phyloP scores from a whole-genome alignment of 257 asterid genomes.

The Solanum acaule region DNA sequence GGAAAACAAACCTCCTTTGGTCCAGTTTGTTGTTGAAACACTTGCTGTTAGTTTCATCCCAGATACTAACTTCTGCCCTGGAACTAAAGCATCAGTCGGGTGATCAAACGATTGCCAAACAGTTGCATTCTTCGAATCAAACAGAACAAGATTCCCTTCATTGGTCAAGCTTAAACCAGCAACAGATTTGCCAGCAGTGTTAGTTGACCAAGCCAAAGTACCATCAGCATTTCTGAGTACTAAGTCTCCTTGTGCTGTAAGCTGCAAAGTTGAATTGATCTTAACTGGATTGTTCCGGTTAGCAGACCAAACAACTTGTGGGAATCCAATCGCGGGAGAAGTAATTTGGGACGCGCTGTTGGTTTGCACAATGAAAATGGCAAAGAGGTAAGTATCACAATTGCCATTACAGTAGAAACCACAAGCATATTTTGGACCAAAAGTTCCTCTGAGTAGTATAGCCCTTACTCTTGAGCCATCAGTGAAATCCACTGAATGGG shows the following conservation, averaged over 20 bases:
- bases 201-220: conserved; percentile 11
- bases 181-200: conserved; percentile 1
- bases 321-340: neutral
- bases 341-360: neutral
- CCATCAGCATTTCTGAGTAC: conserved; percentile 8
- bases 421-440: conserved; percentile 1
- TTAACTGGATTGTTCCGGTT: conserved; percentile 9
- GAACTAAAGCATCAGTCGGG: conserved; percentile 12
- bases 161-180: conserved; percentile 2
- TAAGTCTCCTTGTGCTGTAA: conserved; percentile 9
- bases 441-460: neutral
- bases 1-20: neutral
- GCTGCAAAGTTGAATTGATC: conserved; percentile 1
- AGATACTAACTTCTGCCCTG: conserved; percentile 5
- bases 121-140: neutral
- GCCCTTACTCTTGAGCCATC: neutral
- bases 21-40: conserved; percentile 2
- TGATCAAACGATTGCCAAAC: conserved; percentile 22
- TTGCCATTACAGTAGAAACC: conserved; percentile 5
- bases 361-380: neutral
- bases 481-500: neutral
- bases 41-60: conserved; percentile 14
- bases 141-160: conserved; percentile 11
- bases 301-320: conserved; percentile 17
- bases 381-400: neutral